These are phyloP conservation scores for Peronospora destructor DNA, from an alignment of 352 stramenopile species.

Conservation along the genomic window DNA sequence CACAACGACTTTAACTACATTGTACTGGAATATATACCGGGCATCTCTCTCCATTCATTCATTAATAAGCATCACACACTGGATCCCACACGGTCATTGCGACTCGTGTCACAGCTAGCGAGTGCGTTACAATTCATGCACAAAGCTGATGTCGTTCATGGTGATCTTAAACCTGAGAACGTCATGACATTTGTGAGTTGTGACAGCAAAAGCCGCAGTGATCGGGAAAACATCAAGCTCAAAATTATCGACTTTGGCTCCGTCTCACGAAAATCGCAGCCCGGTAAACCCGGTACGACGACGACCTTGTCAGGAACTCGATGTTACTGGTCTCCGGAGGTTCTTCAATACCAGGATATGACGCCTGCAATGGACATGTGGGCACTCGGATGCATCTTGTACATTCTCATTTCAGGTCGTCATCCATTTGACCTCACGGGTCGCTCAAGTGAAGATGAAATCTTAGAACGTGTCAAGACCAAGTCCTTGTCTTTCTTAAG, in stretches of 20 bases:
- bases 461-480: constrained; percentile 49
- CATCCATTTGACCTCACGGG: constrained; percentile 85
- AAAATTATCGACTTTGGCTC: constrained; percentile 89
- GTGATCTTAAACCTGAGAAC: constrained; percentile 88
- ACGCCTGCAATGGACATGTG: constrained; percentile 84
- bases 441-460: constrained; percentile 64
- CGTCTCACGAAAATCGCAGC: constrained; percentile 30
- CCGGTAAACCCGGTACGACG: constrained; percentile 14
- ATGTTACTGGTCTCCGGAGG: constrained; percentile 82
- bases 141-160: constrained; percentile 56
- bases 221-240: constrained; percentile 33
- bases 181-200: constrained; percentile 49
- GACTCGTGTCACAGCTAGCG: constrained; percentile 54
- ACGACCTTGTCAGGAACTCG: constrained; percentile 63
- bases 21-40: constrained; percentile 66
- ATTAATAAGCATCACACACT: constrained; percentile 50
- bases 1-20: constrained; percentile 82
- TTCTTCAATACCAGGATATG: constrained; percentile 46
- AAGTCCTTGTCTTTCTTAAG: constrained; percentile 54
- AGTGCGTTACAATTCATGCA: constrained; percentile 69
- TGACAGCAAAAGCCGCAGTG: constrained; percentile 1
- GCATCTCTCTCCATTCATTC: constrained; percentile 63
- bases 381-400: constrained; percentile 82
- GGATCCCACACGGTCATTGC: constrained; percentile 35
- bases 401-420: constrained; percentile 78